Percentiles rank a stretch among this genome's conserved stretches.
Conservation (phyloP, 1,139 yeast genomes). For the Oligophagozyma castellii region DNA sequence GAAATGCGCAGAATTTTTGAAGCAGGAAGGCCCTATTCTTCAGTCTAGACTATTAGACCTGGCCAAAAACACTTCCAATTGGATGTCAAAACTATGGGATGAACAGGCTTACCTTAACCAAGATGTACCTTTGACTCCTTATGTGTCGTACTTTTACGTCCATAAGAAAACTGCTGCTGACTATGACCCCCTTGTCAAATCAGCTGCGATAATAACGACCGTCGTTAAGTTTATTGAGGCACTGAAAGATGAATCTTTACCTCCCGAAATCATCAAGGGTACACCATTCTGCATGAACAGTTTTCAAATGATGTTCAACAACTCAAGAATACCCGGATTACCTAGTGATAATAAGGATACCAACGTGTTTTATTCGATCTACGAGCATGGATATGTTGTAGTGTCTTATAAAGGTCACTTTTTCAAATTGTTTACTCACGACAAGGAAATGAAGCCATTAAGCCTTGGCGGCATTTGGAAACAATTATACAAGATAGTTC, state of each 20-base stretch:
- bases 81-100: slow-evolving; percentile 94
- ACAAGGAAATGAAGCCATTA: slow-evolving; percentile 37
- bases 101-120: slow-evolving; percentile 83
- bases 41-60: slow-evolving; percentile 52
- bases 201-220: slow-evolving; percentile 47
- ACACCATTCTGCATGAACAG: slow-evolving; percentile 90
- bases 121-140: slow-evolving; percentile 89
- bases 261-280: slow-evolving; percentile 69
- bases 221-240: slow-evolving; percentile 42
- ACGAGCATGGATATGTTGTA: slow-evolving; percentile 55
- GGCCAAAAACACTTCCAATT: slow-evolving; percentile 56
- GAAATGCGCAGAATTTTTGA: slow-evolving; percentile 53
- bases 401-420: slow-evolving; percentile 69
- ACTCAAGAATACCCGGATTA: slow-evolving; percentile 59
- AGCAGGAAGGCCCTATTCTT: slow-evolving; percentile 51
- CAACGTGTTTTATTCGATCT: slow-evolving; percentile 35
- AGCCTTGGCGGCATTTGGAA: slow-evolving; percentile 50
- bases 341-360: slow-evolving; percentile 37
- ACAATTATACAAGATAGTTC: slow-evolving; percentile 46
- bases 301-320: slow-evolving; percentile 83
- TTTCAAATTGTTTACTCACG: slow-evolving; percentile 65
- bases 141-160: slow-evolving; percentile 78
- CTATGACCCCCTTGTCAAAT: slow-evolving; percentile 60
- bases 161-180: slow-evolving; percentile 59
- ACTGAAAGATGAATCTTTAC: slow-evolving; percentile 44